These are phyloP conservation scores for Noccaea bulbosa DNA, from an alignment of 345 rosid species.

Conservation along the genomic window DNA sequence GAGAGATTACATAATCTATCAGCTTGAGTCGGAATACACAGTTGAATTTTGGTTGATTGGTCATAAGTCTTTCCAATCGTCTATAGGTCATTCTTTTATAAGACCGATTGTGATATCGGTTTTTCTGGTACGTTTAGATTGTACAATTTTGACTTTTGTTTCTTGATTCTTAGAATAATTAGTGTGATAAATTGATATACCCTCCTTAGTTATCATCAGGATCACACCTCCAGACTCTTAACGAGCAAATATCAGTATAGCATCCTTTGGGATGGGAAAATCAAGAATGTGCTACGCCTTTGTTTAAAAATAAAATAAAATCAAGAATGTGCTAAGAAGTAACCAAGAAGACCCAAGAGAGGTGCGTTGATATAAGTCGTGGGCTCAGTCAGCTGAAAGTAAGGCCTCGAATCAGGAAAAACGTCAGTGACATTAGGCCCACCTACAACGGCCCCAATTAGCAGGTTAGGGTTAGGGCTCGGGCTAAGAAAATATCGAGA, in stretches of 20 bases:
- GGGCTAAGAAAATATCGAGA: conserved; percentile 62
- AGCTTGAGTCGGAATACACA: too few species aligned
- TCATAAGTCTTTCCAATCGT: too few species aligned
- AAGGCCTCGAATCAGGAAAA: conserved; percentile 80
- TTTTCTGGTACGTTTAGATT: too few species aligned
- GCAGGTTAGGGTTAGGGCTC: conserved; percentile 74
- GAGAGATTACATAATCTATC: too few species aligned
- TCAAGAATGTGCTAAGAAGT: conserved; percentile 64
- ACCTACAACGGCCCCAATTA: conserved; percentile 85
- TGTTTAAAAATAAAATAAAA: neutral
- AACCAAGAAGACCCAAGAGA: conserved; percentile 80
- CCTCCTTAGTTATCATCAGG: too few species aligned
- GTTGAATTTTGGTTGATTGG: too few species aligned
- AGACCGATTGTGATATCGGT: too few species aligned
- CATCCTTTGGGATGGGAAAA: neutral
- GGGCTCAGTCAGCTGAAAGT: conserved; percentile 87
- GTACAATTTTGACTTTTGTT: too few species aligned
- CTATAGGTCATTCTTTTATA: too few species aligned
- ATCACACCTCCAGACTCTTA: conserved; percentile 31
- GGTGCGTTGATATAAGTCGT: conserved; percentile 97
- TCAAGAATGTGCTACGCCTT: conserved; percentile 54
- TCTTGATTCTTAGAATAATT: too few species aligned
- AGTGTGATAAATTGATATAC: too few species aligned
- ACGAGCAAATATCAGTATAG: neutral
- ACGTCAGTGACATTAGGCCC: conserved; percentile 83